Base-by-base conservation (phyloP, 2,329 filamentous ascomycete genomes). In the Monascus ruber region DNA sequence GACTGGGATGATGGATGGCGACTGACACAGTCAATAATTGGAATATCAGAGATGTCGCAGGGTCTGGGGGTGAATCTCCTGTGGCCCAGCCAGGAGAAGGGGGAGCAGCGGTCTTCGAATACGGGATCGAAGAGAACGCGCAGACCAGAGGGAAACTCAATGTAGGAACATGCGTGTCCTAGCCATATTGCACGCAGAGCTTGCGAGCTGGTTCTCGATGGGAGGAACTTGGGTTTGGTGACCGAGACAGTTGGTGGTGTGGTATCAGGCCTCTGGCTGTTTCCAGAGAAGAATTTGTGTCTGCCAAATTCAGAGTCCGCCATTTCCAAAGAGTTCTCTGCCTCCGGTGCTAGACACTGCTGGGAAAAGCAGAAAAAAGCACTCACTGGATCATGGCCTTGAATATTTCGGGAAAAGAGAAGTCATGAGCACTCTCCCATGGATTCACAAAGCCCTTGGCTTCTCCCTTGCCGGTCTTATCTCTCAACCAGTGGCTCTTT, bases 61-160 rank as follows among this genome's bases (percentile, higher is more conserved):
- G 42, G 40, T 17, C 10, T 35, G 3, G 40, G 40, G 42, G 29
- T 44, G n/a, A 44, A 44, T 28, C 40, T 39, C 24, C 39, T 8
- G 11, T 44, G 33, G 7, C 40, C 42, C 26, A 44, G n/a, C 42
- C 77, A 77, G 37, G 68, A 69, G 51, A 87, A 69, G 0, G 86
- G 86, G 28, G 78, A 77, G 64, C 86, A 93, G 54, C 84, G 76
- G 45, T 84, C 76, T 56, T 86, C 83, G 50, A 93, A 91, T 35
- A 94, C 85, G 4, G 86, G 86, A 56, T 93, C 86, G 58, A 93
- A 93, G 5, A 94, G 74, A 9, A 89, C 83, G 42, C 86, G 78
- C 40, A 94, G 68, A 1, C 86, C 86, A 8, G 74, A 73, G 4
- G 85, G 84, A 54, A 85, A 93, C 60, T 93, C 86, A 53, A 89